Conservation (phyloP, 2,329 filamentous ascomycete genomes). For the Penicillium sp. region DNA sequence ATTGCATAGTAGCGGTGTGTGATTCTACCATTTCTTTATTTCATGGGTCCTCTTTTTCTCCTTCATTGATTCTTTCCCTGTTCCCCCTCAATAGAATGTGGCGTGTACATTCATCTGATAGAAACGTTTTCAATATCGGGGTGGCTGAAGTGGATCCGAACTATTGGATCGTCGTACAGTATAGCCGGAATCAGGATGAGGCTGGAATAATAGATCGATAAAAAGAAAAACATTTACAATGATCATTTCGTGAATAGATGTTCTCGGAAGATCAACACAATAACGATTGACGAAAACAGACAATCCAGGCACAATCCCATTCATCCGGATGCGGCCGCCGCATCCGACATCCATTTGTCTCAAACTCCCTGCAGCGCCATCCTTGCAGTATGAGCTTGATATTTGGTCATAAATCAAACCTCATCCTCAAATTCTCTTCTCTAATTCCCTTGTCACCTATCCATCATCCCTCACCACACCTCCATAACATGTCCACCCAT, state of each 20-base stretch:
- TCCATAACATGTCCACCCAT: neutral
- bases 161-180: constrained; percentile 11
- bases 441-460: neutral
- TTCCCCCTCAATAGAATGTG: constrained; percentile 17
- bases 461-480: neutral
- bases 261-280: neutral
- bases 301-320: constrained; percentile 18
- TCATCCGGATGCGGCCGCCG: constrained; percentile 23
- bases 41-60: constrained; percentile 1
- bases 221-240: neutral
- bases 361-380: constrained; percentile 23
- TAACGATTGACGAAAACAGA: constrained; percentile 3
- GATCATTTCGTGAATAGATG: neutral
- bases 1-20: constrained; percentile 28
- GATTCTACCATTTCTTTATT: constrained; percentile 12
- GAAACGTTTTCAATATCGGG: constrained; percentile 5
- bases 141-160: constrained; percentile 18
- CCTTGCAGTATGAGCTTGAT: constrained; percentile 21
- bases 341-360: constrained; percentile 22
- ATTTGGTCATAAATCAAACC: neutral
- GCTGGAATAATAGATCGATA: neutral
- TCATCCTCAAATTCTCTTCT: neutral
- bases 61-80: constrained; percentile 4
- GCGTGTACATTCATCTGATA: constrained; percentile 12
- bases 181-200: neutral